These are phyloP conservation scores for Triangularia setosa DNA, from an alignment of 2,329 filamentous ascomycete species.

Conservation along the genomic window DNA sequence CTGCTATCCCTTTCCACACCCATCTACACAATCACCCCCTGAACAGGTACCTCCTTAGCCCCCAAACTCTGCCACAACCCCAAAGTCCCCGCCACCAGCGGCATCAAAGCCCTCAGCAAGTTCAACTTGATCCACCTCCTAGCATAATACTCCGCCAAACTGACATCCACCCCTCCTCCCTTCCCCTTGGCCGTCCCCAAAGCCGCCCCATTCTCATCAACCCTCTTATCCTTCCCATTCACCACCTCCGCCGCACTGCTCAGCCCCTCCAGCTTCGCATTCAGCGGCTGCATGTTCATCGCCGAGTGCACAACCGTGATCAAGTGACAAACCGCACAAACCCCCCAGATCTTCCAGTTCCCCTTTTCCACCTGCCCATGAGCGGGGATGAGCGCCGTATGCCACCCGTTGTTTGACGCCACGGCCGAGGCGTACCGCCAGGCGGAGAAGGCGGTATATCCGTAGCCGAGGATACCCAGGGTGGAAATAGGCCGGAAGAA, in stretches of 20 bases:
- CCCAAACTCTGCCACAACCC: conserved; percentile 31
- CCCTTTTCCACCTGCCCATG: conserved; percentile 24
- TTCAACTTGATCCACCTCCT: conserved; percentile 35
- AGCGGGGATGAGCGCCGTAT: conserved; percentile 4
- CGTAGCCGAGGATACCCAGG: conserved; percentile 45
- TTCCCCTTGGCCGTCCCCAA: conserved; percentile 1
- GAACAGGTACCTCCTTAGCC: neutral
- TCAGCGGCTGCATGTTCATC: conserved; percentile 49
- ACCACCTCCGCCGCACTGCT: conserved; percentile 3
- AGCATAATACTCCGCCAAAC: conserved; percentile 32
- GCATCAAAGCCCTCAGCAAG: conserved; percentile 33
- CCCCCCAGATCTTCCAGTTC: conserved; percentile 44
- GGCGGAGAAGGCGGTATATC: conserved; percentile 38
- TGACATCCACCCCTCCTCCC: conserved; percentile 23
- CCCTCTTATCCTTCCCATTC: conserved; percentile 11
- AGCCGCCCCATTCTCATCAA: neutral
- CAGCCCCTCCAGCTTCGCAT: conserved; percentile 43
- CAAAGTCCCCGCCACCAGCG: conserved; percentile 32
- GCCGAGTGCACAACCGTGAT: conserved; percentile 46
- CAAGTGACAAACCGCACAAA: conserved; percentile 42
- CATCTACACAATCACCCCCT: neutral
- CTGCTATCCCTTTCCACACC: neutral
- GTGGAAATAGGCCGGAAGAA: conserved; percentile 51
- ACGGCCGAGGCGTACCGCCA: conserved; percentile 13
- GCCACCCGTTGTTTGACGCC: neutral